Evolutionary conservation across 139 green algal species (phyloP).

Genomic region (Closterium sp.): DNA sequence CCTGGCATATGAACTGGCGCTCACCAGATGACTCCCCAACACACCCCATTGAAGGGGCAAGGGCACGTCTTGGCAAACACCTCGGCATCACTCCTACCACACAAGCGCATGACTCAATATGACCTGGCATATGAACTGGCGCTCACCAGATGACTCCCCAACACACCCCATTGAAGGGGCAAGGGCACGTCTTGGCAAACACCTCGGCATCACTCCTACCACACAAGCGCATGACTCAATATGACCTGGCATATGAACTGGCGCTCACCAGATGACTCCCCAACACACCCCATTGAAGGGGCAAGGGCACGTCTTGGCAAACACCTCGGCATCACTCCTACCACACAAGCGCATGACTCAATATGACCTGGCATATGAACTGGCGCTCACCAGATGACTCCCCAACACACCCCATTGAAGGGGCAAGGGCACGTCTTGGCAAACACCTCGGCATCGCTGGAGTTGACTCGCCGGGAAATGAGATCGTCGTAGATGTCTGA

Average conservation of each 20-base stretch:
- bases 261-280: neutral
- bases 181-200: neutral
- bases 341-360: neutral
- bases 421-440: slow-evolving; percentile 9
- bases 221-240: neutral
- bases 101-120: no score
- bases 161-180: neutral
- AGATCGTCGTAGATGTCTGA: slow-evolving; percentile 37
- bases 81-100: no score
- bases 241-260: neutral
- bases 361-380: no score
- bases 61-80: no score
- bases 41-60: no score
- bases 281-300: neutral
- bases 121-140: no score
- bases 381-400: slow-evolving; percentile 21
- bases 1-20: no score
- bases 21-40: no score
- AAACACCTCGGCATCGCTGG: slow-evolving; percentile 30
- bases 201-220: neutral
- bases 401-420: slow-evolving; percentile 12
- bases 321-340: neutral
- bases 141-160: neutral
- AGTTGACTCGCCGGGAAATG: slow-evolving; percentile 14
- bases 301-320: neutral